These are phyloP conservation scores for Podaxis sp. DNA, from an alignment of 768 basidiomycete genomes.

Conservation along the genomic window DNA sequence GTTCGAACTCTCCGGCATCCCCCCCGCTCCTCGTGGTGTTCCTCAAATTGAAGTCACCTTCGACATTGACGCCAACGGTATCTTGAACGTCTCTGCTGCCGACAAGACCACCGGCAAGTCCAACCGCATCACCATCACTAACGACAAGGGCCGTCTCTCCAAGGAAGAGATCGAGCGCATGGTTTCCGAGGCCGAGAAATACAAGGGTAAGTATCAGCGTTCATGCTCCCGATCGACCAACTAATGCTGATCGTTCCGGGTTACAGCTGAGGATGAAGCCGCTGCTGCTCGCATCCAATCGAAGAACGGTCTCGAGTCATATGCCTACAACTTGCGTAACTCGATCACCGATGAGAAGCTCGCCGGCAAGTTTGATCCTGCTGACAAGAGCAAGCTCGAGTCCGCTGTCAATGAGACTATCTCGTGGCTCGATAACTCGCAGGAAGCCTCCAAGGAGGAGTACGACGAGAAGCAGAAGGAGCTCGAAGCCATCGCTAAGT, in stretches of 20 bases:
- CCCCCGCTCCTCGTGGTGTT: conserved; percentile 95
- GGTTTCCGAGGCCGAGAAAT: conserved; percentile 92
- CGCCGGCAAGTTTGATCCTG: conserved; percentile 81
- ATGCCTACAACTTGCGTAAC: conserved; percentile 93
- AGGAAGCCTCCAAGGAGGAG: conserved; percentile 92
- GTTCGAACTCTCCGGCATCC: conserved; percentile 96
- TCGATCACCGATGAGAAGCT: conserved; percentile 84
- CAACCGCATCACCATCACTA: conserved; percentile 90
- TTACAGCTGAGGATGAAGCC: conserved; percentile 77
- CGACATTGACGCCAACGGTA: conserved; percentile 97
- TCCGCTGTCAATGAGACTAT: conserved; percentile 80
- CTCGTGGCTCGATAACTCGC: conserved; percentile 80
- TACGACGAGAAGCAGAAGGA: conserved; percentile 94
- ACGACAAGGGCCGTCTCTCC: conserved; percentile 95
- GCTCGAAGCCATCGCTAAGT: conserved; percentile 78
- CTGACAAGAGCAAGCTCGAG: conserved; percentile 85
- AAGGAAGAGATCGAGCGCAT: conserved; percentile 99
- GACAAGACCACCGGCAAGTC: conserved; percentile 99
- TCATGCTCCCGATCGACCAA: background rate
- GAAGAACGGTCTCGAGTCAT: conserved; percentile 94
- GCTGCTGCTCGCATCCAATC: conserved; percentile 78
- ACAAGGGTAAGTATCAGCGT: conserved; percentile 56
- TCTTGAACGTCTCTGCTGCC: conserved; percentile 90
- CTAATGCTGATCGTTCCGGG: conserved; percentile 13
- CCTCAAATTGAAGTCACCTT: conserved; percentile 98